Conservation (phyloP, 2,329 filamentous ascomycete genomes). For the Paecilomyces formosus region DNA sequence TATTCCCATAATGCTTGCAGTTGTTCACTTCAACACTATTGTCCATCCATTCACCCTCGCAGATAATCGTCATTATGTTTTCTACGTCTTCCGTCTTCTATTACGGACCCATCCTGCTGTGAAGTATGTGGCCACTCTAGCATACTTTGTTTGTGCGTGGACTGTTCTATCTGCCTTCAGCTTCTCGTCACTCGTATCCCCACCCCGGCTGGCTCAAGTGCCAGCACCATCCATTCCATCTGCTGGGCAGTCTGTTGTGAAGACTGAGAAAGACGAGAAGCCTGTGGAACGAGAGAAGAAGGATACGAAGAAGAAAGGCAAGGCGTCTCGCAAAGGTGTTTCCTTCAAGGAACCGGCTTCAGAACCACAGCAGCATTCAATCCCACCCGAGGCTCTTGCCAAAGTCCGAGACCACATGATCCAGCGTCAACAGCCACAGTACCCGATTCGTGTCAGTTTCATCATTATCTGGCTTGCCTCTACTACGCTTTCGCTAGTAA, state of each 20-base stretch:
- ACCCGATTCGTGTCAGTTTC: constrained; percentile 41
- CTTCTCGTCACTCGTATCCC: constrained; percentile 22
- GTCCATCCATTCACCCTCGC: constrained; percentile 93
- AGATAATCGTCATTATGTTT: constrained; percentile 95
- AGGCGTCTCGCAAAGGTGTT: constrained; percentile 6
- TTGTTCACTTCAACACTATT: constrained; percentile 78
- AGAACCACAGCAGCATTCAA: constrained; percentile 11
- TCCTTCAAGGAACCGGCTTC: constrained; percentile 5
- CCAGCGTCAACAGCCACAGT: constrained; percentile 20
- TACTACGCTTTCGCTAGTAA: constrained; percentile 70
- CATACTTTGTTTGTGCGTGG: constrained; percentile 67
- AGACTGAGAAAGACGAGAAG: constrained; percentile 9
- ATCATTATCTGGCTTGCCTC: constrained; percentile 58
- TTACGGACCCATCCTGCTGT: constrained; percentile 59
- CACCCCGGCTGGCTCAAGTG: constrained; percentile 12
- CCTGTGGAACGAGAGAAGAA: constrained; percentile 10
- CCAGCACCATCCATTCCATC: constrained; percentile 6
- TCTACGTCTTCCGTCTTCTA: constrained; percentile 85
- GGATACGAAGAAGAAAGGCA: constrained; percentile 15
- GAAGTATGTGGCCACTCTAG: constrained; percentile 59
- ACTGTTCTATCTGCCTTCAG: constrained; percentile 58
- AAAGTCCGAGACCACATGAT: constrained; percentile 21
- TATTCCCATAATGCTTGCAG: constrained; percentile 35
- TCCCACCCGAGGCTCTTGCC: constrained; percentile 20
- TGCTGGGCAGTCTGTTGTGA: constrained; percentile 8